Base-by-base conservation (phyloP, 257 asterid species). In the Capsicum baccatum region DNA sequence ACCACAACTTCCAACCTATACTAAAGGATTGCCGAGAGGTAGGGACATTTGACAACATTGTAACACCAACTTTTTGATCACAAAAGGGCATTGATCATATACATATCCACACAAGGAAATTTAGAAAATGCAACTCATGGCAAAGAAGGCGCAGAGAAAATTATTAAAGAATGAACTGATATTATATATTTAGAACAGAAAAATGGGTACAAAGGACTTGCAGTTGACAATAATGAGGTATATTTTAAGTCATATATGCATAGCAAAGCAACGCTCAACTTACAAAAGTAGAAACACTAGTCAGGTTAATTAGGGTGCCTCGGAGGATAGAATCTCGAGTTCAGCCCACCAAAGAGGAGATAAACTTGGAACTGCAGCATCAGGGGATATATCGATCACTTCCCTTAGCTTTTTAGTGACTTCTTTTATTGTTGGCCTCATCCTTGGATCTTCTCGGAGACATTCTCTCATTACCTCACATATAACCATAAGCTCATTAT, bases 311-410 rank as follows among this genome's bases (percentile, higher is more conserved):
- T 83, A 83, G 16, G 80, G 26, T 83, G 85, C 80, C 80, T 83
- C 85, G 1, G 79, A 52, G 37, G 85, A 83, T 67, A 83, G 63
- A 3, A 83, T 83, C 85, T 83, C 85, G n/a, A 83, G 85, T 16
- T 83, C 85, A 52, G 85, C 85, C 85, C 85, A 83, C 85, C 85
- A 83, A 13, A 83, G 85, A 3, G 85, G 85, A 35, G 85, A 83
- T 1, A 83, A 57, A 37, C 79, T 67, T 14, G 85, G 85, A 59
- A 37, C 63, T 83, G 85, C 85, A 54, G 80, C 85, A 10, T 83
- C 80, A 68, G 85, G 68, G 26, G 80, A 19, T 19, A 83, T 83
- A 44, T 58, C 85, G 55, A 58, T 83, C 57, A 9, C 64, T 54
- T 83, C 69, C 39, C 85, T 83, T 73, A 83, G 64, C 54, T 47